Evolutionary conservation across 306 rosid species (phyloP).

Genomic region (Quercus alba): DNA sequence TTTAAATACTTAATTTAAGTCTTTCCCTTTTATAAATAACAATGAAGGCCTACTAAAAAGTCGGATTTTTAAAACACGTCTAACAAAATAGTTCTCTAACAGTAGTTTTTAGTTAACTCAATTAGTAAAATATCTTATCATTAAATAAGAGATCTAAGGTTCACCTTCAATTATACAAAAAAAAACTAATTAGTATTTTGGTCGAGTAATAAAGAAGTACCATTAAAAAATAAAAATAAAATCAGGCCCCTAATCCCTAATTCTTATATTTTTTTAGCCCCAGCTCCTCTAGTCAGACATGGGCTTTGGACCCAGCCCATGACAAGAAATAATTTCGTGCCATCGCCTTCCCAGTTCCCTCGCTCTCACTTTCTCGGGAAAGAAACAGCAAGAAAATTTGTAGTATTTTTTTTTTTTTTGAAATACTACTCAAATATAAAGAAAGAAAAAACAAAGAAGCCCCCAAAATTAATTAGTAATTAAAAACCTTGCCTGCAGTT

Average conservation of each 20-base stretch:
- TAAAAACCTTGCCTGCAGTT: constrained; percentile 28
- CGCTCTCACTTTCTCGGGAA: constrained; percentile 36
- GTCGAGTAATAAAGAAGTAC: rapidly evolving
- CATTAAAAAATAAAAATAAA: neutral
- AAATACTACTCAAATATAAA: too few species aligned
- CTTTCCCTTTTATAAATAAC: rapidly evolving
- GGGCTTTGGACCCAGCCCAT: constrained; percentile 30
- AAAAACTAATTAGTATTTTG: too few species aligned
- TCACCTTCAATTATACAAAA: rapidly evolving
- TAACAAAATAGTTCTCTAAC: too few species aligned
- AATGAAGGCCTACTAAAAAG: too few species aligned
- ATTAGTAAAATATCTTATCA: rapidly evolving
- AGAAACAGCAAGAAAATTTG: constrained; percentile 34
- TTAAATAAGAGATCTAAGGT: rapidly evolving
- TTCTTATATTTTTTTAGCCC: too few species aligned
- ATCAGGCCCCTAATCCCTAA: too few species aligned
- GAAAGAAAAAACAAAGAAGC: too few species aligned
- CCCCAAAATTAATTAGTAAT: neutral
- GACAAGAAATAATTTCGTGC: constrained; percentile 22
- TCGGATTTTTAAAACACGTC: too few species aligned
- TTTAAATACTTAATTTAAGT: rapidly evolving
- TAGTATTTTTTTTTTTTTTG: neutral
- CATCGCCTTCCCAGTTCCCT: constrained; percentile 13
- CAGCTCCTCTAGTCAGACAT: neutral
- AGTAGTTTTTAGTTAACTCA: too few species aligned